phyloP scores from a whole-genome alignment of 352 stramenopile genomes.

The Pythium scleroteichum region DNA sequence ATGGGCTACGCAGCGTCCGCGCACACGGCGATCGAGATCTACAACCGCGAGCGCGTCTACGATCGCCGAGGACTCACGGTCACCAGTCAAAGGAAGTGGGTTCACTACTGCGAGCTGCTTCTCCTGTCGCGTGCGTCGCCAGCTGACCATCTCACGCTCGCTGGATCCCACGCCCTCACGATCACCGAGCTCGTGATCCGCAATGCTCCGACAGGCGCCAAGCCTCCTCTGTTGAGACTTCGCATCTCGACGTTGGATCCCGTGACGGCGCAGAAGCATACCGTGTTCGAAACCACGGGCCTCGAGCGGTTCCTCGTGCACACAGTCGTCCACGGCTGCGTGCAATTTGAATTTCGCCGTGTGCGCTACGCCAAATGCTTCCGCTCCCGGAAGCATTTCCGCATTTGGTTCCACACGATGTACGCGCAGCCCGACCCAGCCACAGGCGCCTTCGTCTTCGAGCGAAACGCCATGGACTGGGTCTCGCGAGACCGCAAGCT shows the following conservation, averaged over 20 bases:
- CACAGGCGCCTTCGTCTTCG: slow-evolving; percentile 7
- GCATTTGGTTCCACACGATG: slow-evolving; percentile 73
- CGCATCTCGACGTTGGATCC: slow-evolving; percentile 40
- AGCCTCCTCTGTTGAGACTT: slow-evolving; percentile 44
- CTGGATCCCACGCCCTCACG: slow-evolving; percentile 12
- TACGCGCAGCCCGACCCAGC: slow-evolving; percentile 37
- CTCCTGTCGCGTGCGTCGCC: neutral
- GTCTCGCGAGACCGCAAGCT: slow-evolving; percentile 61
- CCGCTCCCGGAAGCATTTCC: slow-evolving; percentile 53
- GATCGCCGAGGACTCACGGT: slow-evolving; percentile 66
- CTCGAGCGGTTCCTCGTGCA: slow-evolving; percentile 50
- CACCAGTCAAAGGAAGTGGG: slow-evolving; percentile 71
- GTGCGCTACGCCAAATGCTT: slow-evolving; percentile 35
- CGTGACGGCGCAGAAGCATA: slow-evolving; percentile 16
- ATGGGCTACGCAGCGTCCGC: slow-evolving; percentile 57
- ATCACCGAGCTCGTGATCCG: slow-evolving; percentile 42
- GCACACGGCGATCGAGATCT: slow-evolving; percentile 53
- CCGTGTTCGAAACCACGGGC: slow-evolving; percentile 54
- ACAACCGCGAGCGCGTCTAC: slow-evolving; percentile 63
- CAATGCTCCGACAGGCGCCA: slow-evolving; percentile 43
- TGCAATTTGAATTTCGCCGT: slow-evolving; percentile 63
- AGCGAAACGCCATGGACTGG: slow-evolving; percentile 50
- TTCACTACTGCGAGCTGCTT: slow-evolving; percentile 58
- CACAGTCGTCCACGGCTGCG: slow-evolving; percentile 45
- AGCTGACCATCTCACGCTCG: slow-evolving; percentile 7